Conservation (phyloP, 78 protist genomes). For the Chrysochromulina tobinii region DNA sequence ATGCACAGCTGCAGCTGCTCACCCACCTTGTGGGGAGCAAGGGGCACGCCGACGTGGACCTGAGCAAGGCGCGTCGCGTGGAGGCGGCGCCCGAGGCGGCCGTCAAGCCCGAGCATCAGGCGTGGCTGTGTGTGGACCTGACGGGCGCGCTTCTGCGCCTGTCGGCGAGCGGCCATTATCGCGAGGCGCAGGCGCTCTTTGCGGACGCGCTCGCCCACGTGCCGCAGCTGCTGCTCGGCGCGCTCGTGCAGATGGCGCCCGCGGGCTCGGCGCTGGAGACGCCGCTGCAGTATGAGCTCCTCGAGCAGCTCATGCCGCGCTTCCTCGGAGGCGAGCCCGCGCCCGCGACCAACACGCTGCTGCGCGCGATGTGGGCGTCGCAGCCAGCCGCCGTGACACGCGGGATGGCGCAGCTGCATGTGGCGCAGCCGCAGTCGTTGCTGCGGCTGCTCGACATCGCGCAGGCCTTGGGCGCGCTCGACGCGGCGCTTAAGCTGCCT, state of each 20-base stretch:
- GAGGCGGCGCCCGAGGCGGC: neutral
- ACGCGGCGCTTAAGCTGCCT: constrained; percentile 38
- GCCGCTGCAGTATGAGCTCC: neutral
- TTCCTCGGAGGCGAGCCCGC: neutral
- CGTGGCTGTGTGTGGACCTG: constrained; percentile 47
- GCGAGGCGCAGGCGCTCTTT: constrained; percentile 11
- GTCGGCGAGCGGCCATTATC: neutral
- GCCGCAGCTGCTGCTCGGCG: constrained; percentile 14
- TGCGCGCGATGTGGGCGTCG: neutral
- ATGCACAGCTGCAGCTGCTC: constrained; percentile 44
- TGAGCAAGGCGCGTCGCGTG: neutral
- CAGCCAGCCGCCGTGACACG: constrained; percentile 25
- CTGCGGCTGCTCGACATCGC: constrained; percentile 77
- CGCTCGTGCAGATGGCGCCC: neutral
- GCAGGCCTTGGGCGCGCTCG: constrained; percentile 36
- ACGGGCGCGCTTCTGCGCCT: constrained; percentile 30
- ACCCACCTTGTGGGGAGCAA: neutral
- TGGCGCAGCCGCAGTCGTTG: constrained; percentile 50
- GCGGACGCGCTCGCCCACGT: neutral
- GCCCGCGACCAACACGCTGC: neutral
- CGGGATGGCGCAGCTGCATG: constrained; percentile 66
- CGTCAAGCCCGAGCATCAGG: neutral
- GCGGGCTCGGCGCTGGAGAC: neutral
- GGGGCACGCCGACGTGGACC: neutral
- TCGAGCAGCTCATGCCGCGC: neutral